Evolutionary conservation across 1,139 yeast species (phyloP), one percentile per base, ranked within the genome.

Genomic region (Pichia inconspicua): DNA sequence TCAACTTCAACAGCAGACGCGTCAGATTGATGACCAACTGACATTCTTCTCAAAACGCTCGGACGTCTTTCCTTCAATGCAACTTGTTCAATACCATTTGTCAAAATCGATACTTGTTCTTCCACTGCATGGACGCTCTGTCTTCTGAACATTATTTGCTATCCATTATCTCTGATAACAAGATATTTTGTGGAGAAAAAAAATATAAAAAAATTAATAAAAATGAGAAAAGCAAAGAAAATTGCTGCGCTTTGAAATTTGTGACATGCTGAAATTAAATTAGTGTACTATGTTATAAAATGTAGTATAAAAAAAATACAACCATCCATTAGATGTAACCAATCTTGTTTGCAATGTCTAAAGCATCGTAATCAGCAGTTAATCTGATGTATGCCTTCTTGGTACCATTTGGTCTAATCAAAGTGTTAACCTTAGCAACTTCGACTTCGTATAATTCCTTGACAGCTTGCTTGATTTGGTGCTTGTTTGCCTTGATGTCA

Each of bases 341-440:
- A 72, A 90, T 92, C 80, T 94, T 89, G 96, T 90, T 90, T 74
- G 98, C 99, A 75, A 92, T 90, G 75, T 92, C 99, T 74, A 94
- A 86, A 74, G 98, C 98, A 78, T 92, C 99, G 81, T 84, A 87
- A 77, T 94, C 98, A 73, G 97, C 94, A 70, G 97, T 89, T 74
- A 92, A 86, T 80, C 96, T 89, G 73, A 92, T 92, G 81, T 85
- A 92, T 71, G 99, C 99, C 84, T 94, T 94, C 88, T 92, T 92
- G 79, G 97, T 86, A 76, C 98, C 98, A 75, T 92, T 90, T 72
- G 98, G 97, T 80, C 96, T 87, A 69, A 92, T 76, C 75, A 90
- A 82, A 67, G 97, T 92, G 92, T 92, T 88, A 69, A 92, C 90
- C 77, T 87, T 81, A 69, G 76, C 78, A 64, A 86, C 94, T 66